A percentile compares a stretch with the other conserved stretches of the same genome.
Evolutionary conservation across 2,329 filamentous ascomycete species (phyloP).

Genomic region (Aspergillus pseudotamarii): DNA sequence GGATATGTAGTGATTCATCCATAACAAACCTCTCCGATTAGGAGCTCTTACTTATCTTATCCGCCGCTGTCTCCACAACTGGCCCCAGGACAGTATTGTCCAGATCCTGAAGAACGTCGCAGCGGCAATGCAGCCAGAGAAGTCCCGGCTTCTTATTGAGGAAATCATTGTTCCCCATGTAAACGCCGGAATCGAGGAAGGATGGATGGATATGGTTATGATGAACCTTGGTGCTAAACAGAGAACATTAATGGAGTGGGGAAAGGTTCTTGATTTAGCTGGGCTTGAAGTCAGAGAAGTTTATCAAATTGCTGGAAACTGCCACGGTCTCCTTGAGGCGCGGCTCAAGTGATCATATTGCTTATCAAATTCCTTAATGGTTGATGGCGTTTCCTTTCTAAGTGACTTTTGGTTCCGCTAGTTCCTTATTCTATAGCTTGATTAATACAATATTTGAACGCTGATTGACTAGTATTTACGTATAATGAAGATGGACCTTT

Average conservation of each 20-base stretch:
- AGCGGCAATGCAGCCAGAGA: neutral
- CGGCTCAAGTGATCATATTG: neutral
- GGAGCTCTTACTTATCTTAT: neutral
- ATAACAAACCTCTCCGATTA: neutral
- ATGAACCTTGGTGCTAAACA: neutral
- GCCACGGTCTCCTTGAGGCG: neutral
- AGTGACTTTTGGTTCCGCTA: too few relatives aligned
- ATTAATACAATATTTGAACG: too few relatives aligned
- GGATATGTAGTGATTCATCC: rapidly evolving
- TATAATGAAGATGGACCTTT: too few relatives aligned
- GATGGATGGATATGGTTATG: neutral
- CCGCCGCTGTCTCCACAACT: neutral
- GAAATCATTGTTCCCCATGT: neutral
- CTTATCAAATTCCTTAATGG: neutral
- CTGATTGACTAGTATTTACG: too few relatives aligned
- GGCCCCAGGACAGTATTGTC: neutral
- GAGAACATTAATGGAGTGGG: neutral
- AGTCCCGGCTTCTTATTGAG: neutral
- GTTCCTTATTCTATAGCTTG: too few relatives aligned
- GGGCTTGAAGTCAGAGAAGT: neutral
- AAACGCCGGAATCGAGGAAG: neutral
- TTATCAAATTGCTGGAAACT: neutral
- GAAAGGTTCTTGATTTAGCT: neutral
- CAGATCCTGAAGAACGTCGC: neutral
- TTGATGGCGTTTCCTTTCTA: too few relatives aligned